Conservation (phyloP, 441 rosid species). For the Breynia disticha region DNA sequence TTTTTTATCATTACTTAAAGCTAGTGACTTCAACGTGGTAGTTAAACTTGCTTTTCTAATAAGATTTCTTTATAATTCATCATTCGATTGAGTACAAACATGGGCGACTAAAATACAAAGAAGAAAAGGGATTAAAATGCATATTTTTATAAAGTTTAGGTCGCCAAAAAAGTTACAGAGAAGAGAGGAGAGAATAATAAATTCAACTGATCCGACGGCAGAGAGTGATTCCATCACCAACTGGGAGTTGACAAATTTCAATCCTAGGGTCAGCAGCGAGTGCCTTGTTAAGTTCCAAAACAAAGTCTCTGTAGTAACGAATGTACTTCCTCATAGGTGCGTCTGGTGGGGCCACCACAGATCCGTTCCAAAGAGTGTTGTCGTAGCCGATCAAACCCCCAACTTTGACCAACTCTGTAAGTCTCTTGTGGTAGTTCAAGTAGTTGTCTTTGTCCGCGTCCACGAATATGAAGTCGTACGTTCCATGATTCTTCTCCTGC, state of each 20-base stretch:
- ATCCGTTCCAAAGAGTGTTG: slow-evolving; percentile 94
- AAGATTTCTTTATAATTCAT: too few relatives aligned
- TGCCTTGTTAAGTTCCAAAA: slow-evolving; percentile 86
- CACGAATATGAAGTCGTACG: slow-evolving; percentile 80
- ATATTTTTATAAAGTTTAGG: too few relatives aligned
- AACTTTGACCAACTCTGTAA: slow-evolving; percentile 67
- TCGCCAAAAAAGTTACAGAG: too few relatives aligned
- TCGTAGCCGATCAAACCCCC: slow-evolving; percentile 93
- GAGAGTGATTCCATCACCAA: slow-evolving; percentile 93
- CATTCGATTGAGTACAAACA: too few relatives aligned
- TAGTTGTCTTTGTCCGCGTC: slow-evolving; percentile 98
- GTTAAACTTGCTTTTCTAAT: too few relatives aligned
- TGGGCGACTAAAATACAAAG: too few relatives aligned
- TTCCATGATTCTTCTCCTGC: slow-evolving; percentile 69
- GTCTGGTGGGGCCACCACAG: slow-evolving; percentile 83
- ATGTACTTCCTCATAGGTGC: slow-evolving; percentile 71
- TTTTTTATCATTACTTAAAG: too few relatives aligned
- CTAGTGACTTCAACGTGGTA: too few relatives aligned
- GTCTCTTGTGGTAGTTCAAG: slow-evolving; percentile 72
- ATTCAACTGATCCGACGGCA: slow-evolving; percentile 79
- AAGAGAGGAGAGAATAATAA: too few relatives aligned
- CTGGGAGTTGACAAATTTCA: slow-evolving; percentile 93
- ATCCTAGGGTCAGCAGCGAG: slow-evolving; percentile 91
- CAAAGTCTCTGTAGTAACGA: slow-evolving; percentile 66
- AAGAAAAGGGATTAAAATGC: too few relatives aligned